These are phyloP conservation scores for Fusarium succisae DNA, from an alignment of 2,329 filamentous ascomycete genomes.

Conservation along the genomic window DNA sequence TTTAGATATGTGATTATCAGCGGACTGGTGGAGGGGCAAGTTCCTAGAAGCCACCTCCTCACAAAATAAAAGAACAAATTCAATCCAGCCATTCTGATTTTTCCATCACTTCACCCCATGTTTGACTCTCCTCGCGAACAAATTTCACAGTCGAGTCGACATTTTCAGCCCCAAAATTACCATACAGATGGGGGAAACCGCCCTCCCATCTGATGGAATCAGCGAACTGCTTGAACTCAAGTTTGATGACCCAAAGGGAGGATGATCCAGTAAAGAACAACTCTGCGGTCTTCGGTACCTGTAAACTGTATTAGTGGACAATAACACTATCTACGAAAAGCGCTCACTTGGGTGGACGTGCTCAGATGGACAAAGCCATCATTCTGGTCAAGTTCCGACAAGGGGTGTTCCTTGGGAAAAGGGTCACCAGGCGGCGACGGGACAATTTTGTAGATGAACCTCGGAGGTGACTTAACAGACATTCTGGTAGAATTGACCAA, in stretches of 20 bases:
- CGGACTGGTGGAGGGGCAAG: neutral
- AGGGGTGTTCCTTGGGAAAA: slow-evolving; percentile 63
- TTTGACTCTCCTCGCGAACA: slow-evolving; percentile 52
- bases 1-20: slow-evolving; percentile 31
- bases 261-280: slow-evolving; percentile 54
- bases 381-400: slow-evolving; percentile 66
- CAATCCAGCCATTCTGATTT: slow-evolving; percentile 54
- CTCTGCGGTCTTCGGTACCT: slow-evolving; percentile 57
- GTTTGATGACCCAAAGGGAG: slow-evolving; percentile 62
- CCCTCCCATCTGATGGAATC: slow-evolving; percentile 64
- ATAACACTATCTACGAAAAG: neutral
- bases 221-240: slow-evolving; percentile 58
- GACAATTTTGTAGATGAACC: slow-evolving; percentile 70
- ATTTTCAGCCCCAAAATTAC: slow-evolving; percentile 63
- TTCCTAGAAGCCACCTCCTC: neutral
- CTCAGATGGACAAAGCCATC: slow-evolving; percentile 72
- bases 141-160: slow-evolving; percentile 60
- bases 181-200: slow-evolving; percentile 68
- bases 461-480: slow-evolving; percentile 48
- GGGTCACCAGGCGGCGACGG: slow-evolving; percentile 61
- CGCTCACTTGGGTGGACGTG: slow-evolving; percentile 60
- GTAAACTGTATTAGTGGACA: neutral
- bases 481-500: slow-evolving; percentile 30
- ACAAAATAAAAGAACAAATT: neutral
- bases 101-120: slow-evolving; percentile 59